These are phyloP conservation scores for Leishmania gerbilli DNA, from an alignment of 208 protist species.

Conservation along the genomic window DNA sequence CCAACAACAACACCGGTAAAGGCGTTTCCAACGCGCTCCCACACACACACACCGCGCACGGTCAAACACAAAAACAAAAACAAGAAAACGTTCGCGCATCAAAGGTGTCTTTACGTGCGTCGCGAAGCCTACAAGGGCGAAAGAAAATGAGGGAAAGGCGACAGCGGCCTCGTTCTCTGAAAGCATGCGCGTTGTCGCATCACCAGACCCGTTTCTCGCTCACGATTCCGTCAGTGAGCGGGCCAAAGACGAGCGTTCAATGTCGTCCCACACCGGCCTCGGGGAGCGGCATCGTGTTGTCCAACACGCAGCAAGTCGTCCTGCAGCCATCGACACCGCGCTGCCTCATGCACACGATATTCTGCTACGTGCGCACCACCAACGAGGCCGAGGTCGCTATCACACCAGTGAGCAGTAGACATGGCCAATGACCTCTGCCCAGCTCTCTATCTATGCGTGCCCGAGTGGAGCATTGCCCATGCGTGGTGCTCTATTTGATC, in stretches of 20 bases:
- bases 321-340: conserved; percentile 33
- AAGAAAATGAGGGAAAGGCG: not conserved
- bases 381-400: conserved; percentile 37
- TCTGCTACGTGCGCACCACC: conserved; percentile 29
- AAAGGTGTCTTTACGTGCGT: not conserved
- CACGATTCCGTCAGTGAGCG: conserved; percentile 36
- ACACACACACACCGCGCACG: not conserved
- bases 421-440: not conserved
- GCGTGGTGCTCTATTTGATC: not conserved
- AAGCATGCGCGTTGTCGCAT: conserved; percentile 9
- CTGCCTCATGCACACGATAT: conserved; percentile 39
- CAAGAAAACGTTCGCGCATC: not conserved
- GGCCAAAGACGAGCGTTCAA: conserved; percentile 32
- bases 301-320: conserved; percentile 48
- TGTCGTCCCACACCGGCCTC: conserved; percentile 23
- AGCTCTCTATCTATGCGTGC: not conserved
- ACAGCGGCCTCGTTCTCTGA: not conserved
- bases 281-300: conserved; percentile 23
- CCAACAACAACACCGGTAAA: not conserved
- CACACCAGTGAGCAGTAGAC: conserved; percentile 34
- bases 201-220: conserved; percentile 38
- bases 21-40: not conserved
- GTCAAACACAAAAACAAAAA: not conserved
- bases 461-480: not conserved
- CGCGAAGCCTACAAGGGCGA: not conserved